phyloP scores from a whole-genome alignment of 768 basidiomycete genomes.

The Lactifluus hygrophoroides region DNA sequence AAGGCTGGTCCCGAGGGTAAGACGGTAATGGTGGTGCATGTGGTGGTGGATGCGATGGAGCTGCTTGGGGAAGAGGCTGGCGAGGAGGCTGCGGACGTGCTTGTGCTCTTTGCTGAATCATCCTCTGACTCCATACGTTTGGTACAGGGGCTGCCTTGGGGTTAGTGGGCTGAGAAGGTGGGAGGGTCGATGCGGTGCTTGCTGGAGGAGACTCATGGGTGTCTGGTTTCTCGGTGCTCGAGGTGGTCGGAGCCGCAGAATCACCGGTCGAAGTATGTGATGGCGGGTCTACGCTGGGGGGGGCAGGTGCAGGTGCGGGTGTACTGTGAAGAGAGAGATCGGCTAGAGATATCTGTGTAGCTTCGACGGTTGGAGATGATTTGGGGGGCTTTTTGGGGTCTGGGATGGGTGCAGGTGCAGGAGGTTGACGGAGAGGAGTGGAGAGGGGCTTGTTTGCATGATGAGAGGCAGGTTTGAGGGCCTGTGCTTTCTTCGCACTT shows the following conservation, averaged over 20 bases:
- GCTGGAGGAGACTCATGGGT: constrained; percentile 7
- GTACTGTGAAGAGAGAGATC: constrained; percentile 7
- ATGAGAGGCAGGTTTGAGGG: constrained; percentile 23
- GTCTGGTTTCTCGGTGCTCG: not conserved
- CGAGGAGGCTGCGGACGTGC: constrained; percentile 24
- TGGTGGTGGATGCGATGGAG: constrained; percentile 1
- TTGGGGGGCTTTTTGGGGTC: constrained; percentile 1
- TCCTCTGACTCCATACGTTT: constrained; percentile 40
- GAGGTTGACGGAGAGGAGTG: constrained; percentile 6
- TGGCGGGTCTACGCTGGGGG: not conserved
- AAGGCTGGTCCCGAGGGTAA: not conserved
- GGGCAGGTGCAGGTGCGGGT: constrained; percentile 1
- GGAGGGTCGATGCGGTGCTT: not conserved
- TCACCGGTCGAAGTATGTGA: constrained; percentile 1
- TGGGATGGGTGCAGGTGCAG: not conserved
- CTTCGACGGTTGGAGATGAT: constrained; percentile 3
- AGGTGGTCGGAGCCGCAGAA: not conserved
- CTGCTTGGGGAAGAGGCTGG: constrained; percentile 7
- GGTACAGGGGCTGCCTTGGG: constrained; percentile 22
- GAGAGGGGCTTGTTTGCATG: constrained; percentile 12
- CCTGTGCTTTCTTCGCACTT: constrained; percentile 32
- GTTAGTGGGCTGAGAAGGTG: constrained; percentile 14
- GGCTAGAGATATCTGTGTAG: not conserved
- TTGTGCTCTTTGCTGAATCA: constrained; percentile 33
- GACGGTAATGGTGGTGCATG: constrained; percentile 1